Percentiles rank a stretch among this genome's conserved stretches.
Evolutionary conservation across 2,329 filamentous ascomycete species (phyloP).

Genomic region (Aspergillus ochraceoroseus): DNA sequence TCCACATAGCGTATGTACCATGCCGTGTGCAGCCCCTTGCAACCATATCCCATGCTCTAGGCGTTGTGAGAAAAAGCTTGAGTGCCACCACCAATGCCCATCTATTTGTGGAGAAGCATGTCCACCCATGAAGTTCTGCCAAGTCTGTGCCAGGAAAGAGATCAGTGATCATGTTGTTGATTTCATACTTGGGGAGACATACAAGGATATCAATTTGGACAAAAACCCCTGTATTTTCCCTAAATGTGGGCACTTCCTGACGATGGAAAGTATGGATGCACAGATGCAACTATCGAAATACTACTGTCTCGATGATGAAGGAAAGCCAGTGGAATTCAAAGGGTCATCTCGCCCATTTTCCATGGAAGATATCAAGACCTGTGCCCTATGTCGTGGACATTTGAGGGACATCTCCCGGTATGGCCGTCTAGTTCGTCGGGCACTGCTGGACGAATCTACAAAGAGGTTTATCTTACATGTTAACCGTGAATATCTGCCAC

Average conservation of each 20-base stretch:
- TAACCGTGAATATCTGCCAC: neutral
- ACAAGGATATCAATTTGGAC: constrained; percentile 12
- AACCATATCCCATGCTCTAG: constrained; percentile 14
- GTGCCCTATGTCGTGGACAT: constrained; percentile 15
- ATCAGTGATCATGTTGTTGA: constrained; percentile 3
- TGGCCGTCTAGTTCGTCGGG: constrained; percentile 14
- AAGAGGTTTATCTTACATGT: constrained; percentile 11
- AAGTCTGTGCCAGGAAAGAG: constrained; percentile 4
- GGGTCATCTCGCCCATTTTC: neutral
- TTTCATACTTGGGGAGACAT: constrained; percentile 9
- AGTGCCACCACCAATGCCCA: constrained; percentile 21
- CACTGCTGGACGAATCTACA: constrained; percentile 15
- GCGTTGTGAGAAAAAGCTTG: constrained; percentile 14
- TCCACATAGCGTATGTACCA: constrained; percentile 8
- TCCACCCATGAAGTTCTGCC: constrained; percentile 11
- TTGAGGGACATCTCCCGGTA: constrained; percentile 16
- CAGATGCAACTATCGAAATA: constrained; percentile 8
- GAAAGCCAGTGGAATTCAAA: neutral
- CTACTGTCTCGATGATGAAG: constrained; percentile 8
- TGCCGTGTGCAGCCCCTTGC: constrained; percentile 21
- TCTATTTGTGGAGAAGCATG: constrained; percentile 19
- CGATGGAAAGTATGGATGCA: constrained; percentile 10
- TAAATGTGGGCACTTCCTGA: constrained; percentile 18
- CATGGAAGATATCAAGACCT: constrained; percentile 2
- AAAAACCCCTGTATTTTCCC: constrained; percentile 14